Percentiles rank a stretch among this genome's conserved stretches.
Conservation (phyloP, 1,284 basidiomycete genomes). For the Apiotrichum mycotoxinovorans region DNA sequence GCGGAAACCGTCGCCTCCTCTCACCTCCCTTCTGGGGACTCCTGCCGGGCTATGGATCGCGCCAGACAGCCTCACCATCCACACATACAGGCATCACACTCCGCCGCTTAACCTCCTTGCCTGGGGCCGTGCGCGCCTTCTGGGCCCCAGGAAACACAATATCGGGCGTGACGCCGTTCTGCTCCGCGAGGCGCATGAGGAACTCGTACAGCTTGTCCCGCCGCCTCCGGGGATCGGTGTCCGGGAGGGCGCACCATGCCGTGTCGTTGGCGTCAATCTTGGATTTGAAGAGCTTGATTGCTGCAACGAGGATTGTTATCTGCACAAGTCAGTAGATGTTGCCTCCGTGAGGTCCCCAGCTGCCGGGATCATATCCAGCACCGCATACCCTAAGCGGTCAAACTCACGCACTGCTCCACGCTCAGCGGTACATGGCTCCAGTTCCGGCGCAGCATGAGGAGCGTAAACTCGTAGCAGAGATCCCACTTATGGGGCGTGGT, state of each 20-base stretch:
- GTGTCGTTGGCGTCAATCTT: neutral
- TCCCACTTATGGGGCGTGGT: neutral
- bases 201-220: neutral
- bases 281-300: neutral
- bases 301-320: neutral
- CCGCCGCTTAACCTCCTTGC: too few species aligned
- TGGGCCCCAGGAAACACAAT: neutral
- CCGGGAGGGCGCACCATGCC: neutral
- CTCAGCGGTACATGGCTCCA: neutral
- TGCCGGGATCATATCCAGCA: neutral
- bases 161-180: neutral
- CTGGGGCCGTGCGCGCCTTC: too few species aligned
- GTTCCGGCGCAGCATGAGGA: neutral
- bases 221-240: neutral
- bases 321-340: neutral
- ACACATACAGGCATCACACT: too few species aligned
- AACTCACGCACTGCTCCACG: neutral
- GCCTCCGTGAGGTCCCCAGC: too few species aligned
- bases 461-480: neutral
- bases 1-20: too few species aligned
- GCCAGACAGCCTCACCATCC: too few species aligned
- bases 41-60: too few species aligned
- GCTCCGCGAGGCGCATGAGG: neutral
- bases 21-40: too few species aligned
- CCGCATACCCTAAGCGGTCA: neutral